phyloP scores from a whole-genome alignment of 495 filamentous ascomycete genomes.

The Aspergillus funiculosus region DNA sequence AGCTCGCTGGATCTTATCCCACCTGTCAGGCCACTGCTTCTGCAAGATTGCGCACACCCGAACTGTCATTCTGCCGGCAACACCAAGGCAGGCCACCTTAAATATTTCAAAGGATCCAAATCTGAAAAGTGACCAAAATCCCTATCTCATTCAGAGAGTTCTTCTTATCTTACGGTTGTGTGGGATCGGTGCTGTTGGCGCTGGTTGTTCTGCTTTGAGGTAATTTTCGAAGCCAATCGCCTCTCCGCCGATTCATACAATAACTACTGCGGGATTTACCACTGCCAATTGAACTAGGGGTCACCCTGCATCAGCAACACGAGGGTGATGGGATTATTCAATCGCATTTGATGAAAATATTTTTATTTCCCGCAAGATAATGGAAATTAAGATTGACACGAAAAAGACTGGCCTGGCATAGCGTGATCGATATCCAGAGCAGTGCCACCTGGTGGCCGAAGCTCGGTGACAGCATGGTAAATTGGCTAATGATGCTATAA shows the following conservation, averaged over 20 bases:
- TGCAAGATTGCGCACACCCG: not conserved
- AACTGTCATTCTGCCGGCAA: not conserved
- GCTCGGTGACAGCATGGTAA: too few species aligned
- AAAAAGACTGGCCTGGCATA: too few species aligned
- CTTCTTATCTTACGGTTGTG: not conserved
- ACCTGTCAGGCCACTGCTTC: too few species aligned
- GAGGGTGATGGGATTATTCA: constrained; percentile 1
- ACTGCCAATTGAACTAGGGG: not conserved
- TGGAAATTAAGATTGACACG: too few species aligned
- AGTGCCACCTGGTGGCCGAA: too few species aligned
- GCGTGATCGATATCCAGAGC: too few species aligned
- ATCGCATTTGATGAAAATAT: constrained; percentile 7
- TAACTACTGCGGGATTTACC: constrained; percentile 3
- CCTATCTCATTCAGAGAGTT: not conserved
- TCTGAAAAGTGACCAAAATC: not conserved
- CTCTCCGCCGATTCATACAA: not conserved
- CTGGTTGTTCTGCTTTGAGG: not conserved
- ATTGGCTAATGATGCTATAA: too few species aligned
- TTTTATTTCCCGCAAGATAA: too few species aligned
- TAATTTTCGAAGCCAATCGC: constrained; percentile 8
- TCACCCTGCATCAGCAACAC: not conserved
- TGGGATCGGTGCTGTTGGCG: too few species aligned
- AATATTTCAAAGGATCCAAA: not conserved
- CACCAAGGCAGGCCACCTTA: not conserved
- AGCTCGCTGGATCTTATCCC: too few species aligned